These are phyloP conservation scores for Kodamaea sp. DNA, from an alignment of 1,139 yeast genomes.

Conservation along the genomic window DNA sequence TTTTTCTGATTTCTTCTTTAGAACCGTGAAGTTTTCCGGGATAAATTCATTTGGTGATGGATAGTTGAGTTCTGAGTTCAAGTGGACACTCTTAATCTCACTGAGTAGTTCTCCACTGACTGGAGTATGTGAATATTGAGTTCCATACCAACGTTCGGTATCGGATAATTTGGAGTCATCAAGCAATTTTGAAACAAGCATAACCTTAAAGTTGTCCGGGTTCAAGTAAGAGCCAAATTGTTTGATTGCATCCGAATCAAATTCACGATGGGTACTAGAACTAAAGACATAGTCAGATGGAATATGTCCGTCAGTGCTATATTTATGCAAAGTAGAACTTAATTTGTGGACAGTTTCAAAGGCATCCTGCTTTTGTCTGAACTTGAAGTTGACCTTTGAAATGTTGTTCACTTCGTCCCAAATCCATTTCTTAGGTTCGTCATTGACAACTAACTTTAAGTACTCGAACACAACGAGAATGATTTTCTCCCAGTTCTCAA, in stretches of 20 bases:
- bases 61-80: conserved; percentile 50
- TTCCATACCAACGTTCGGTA: conserved; percentile 87
- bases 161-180: conserved; percentile 33
- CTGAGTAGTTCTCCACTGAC: conserved; percentile 42
- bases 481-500: conserved; percentile 63
- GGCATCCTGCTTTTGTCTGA: conserved; percentile 65
- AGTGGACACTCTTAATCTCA: conserved; percentile 30
- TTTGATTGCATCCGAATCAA: conserved; percentile 53
- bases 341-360: conserved; percentile 58
- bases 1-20: conserved; percentile 34
- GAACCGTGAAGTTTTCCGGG: conserved; percentile 72
- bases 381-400: conserved; percentile 57
- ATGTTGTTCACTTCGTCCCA: conserved; percentile 51
- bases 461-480: conserved; percentile 67
- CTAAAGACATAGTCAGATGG: conserved; percentile 68
- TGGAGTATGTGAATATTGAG: conserved; percentile 61
- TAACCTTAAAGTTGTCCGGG: conserved; percentile 61
- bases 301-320: conserved; percentile 40
- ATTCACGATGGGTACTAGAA: conserved; percentile 58
- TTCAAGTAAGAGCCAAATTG: conserved; percentile 53
- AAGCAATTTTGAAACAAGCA: conserved; percentile 54
- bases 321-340: conserved; percentile 45
- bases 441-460: conserved; percentile 51
- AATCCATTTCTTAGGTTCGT: conserved; percentile 62
- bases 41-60: conserved; percentile 79